A percentile compares a stretch with the other conserved stretches of the same genome.
These are phyloP conservation scores for Somion occarium DNA, from an alignment of 1,284 basidiomycete species.

Conservation along the genomic window DNA sequence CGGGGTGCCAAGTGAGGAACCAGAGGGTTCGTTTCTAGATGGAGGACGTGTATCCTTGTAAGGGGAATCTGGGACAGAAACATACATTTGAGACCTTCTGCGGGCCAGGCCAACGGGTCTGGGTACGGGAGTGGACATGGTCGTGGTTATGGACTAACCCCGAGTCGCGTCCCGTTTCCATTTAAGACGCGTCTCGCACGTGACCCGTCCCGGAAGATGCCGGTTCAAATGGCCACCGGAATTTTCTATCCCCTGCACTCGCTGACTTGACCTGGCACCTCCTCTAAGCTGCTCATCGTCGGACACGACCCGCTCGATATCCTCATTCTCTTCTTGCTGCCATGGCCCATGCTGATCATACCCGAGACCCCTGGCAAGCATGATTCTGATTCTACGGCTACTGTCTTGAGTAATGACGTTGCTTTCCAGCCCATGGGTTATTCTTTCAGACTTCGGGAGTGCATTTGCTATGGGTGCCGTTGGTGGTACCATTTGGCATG, in stretches of 20 bases:
- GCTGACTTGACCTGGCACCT: slow-evolving; percentile 1
- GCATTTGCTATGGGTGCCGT: slow-evolving; percentile 95
- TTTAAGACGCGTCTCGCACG: slow-evolving; percentile 24
- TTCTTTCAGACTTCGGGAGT: slow-evolving; percentile 97
- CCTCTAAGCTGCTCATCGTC: not conserved
- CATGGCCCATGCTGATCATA: slow-evolving; percentile 89
- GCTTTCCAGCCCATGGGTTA: slow-evolving; percentile 85
- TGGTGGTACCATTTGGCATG: slow-evolving; percentile 98
- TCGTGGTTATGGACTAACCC: slow-evolving; percentile 23
- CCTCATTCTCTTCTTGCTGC: slow-evolving; percentile 16
- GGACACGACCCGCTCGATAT: slow-evolving; percentile 11
- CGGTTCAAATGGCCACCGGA: slow-evolving; percentile 11
- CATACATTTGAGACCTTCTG: slow-evolving; percentile 45
- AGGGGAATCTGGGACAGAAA: slow-evolving; percentile 53
- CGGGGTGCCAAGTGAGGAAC: slow-evolving; percentile 18
- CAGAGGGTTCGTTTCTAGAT: not conserved
- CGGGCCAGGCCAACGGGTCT: slow-evolving; percentile 11
- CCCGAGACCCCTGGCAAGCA: slow-evolving; percentile 83
- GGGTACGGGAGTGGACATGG: slow-evolving; percentile 10
- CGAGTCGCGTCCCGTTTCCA: slow-evolving; percentile 24
- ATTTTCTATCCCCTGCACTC: slow-evolving; percentile 9
- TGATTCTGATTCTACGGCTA: not conserved
- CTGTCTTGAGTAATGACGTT: slow-evolving; percentile 9
- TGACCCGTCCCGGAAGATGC: slow-evolving; percentile 14
- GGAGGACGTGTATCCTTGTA: slow-evolving; percentile 21